Base-by-base conservation (phyloP, 106 monocot genomes). In the Acanthochlamys bracteata region DNA sequence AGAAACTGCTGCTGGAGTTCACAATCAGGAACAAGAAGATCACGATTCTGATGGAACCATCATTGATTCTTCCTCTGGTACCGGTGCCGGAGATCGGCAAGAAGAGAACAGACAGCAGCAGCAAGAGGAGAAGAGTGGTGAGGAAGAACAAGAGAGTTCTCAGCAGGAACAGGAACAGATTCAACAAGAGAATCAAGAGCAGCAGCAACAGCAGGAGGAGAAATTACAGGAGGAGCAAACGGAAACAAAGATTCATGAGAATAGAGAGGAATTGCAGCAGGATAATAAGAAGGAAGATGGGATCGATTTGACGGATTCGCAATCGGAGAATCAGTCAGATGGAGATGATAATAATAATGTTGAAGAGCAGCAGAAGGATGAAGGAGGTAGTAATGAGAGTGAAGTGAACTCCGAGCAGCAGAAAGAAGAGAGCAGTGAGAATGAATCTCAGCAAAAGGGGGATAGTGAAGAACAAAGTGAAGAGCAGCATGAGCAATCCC, bases 181-280 rank as follows among this genome's bases (percentile, higher is more conserved):
- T 26, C 63, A 24, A 53, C 61, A 61, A 53, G 68, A 75, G 14
- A 0, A 23, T 57, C 52, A 70, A 27, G 17, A 71, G 51, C 60
- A 42, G 59, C 49, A 71, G 55, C 13, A 26, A 3, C 66, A 71
- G 24, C 45, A 51, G 4, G 71, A 24, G 4, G 23, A 23, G 11
- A 26, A 56, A 0, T 51, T 33, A 46, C 43, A 49, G 24, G 13
- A 51, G 43, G 55, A 62, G 45, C 56, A 65, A 20, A 25, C 16
- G 16, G 42, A 66, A 24, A 39, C 42, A 9, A 58, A 60, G 8
- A 64, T 24, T 25, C 65, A 54, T 4, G 69, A 64, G 3, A 73
- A 69, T 26, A 42, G 45, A 12, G 21, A 42, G 7, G 20, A 67
- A 20, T 9, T 46, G 12, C 43, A 7, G 10, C 58, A 22, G 21